Percentiles rank a stretch among this genome's conserved stretches.
Evolutionary conservation across 176 grass and related monocot species (phyloP).

Genomic region (Oryza longistaminata): DNA sequence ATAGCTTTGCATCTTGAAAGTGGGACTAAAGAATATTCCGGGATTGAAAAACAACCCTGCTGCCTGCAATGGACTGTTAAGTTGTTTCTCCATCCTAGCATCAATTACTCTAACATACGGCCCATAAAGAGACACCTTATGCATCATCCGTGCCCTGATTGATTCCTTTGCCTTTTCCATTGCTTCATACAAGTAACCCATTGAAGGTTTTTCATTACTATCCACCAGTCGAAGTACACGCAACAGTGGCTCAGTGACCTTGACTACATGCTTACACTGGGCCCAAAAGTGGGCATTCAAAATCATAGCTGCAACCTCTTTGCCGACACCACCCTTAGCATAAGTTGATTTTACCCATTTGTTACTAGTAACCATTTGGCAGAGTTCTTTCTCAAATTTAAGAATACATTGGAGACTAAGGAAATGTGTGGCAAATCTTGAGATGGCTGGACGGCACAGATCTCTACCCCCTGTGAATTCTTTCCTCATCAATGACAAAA

Average conservation of each 20-base stretch:
- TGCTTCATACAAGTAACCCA: constrained; percentile 60
- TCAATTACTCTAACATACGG: constrained; percentile 59
- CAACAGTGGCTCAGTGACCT: constrained; percentile 54
- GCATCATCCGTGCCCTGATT: constrained; percentile 48
- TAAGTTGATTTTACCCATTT: constrained; percentile 53
- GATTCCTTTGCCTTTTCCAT: constrained; percentile 68
- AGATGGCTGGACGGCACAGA: constrained; percentile 52
- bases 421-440: constrained; percentile 62
- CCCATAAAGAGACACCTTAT: constrained; percentile 47
- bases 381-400: constrained; percentile 55
- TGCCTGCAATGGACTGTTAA: constrained; percentile 58
- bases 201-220: constrained; percentile 50
- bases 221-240: constrained; percentile 44
- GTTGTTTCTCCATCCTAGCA: constrained; percentile 57
- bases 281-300: constrained; percentile 55
- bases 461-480: constrained; percentile 64
- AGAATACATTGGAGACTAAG: constrained; percentile 55
- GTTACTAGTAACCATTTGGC: constrained; percentile 51
- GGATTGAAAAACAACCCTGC: constrained; percentile 63
- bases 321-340: constrained; percentile 39
- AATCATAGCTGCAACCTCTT: constrained; percentile 51
- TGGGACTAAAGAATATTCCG: constrained; percentile 47
- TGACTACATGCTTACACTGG: constrained; percentile 48
- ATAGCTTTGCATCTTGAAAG: constrained; percentile 52
- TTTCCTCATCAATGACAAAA: constrained; percentile 64